Evolutionary conservation across 495 filamentous ascomycete species (phyloP).

Genomic region (Aspergillus panamensis): DNA sequence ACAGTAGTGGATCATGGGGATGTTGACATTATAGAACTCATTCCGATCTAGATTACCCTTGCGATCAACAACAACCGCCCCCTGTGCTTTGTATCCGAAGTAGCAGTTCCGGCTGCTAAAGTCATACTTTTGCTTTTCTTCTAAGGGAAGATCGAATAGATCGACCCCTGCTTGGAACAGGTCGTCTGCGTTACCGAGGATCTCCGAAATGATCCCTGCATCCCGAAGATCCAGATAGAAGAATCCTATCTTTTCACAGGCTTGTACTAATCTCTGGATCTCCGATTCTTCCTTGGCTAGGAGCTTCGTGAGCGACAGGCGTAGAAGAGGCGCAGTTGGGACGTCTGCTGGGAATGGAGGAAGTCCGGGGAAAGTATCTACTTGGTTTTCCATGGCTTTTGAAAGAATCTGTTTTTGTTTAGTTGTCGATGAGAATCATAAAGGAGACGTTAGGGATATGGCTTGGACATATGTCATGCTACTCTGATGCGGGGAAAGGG

Average conservation of each 20-base stretch:
- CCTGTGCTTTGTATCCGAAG: conserved; percentile 57
- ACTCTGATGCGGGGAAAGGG: no score
- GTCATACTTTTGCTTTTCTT: conserved; percentile 54
- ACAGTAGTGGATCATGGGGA: not conserved
- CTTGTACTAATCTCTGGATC: conserved; percentile 40
- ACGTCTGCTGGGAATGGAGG: conserved; percentile 54
- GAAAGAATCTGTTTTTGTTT: not conserved
- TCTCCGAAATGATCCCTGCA: conserved; percentile 32
- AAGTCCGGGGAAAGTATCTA: conserved; percentile 26
- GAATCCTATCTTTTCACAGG: conserved; percentile 56
- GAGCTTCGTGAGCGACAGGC: conserved; percentile 51
- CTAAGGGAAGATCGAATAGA: conserved; percentile 47
- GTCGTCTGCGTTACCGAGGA: conserved; percentile 43
- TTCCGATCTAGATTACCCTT: conserved; percentile 53
- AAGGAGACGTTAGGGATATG: no score
- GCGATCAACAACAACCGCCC: conserved; percentile 47
- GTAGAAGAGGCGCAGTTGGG: conserved; percentile 53
- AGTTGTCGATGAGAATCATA: no score
- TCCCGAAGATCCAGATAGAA: conserved; percentile 58
- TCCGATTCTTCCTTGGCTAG: conserved; percentile 40
- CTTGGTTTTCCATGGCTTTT: not conserved
- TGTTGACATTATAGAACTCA: conserved; percentile 60
- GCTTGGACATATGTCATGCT: no score
- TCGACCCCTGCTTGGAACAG: conserved; percentile 45
- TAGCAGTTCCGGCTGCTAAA: conserved; percentile 40